Percentiles rank a stretch among this genome's conserved stretches.
phyloP scores from a whole-genome alignment of 768 basidiomycete species.

The Auriculariales sp. region DNA sequence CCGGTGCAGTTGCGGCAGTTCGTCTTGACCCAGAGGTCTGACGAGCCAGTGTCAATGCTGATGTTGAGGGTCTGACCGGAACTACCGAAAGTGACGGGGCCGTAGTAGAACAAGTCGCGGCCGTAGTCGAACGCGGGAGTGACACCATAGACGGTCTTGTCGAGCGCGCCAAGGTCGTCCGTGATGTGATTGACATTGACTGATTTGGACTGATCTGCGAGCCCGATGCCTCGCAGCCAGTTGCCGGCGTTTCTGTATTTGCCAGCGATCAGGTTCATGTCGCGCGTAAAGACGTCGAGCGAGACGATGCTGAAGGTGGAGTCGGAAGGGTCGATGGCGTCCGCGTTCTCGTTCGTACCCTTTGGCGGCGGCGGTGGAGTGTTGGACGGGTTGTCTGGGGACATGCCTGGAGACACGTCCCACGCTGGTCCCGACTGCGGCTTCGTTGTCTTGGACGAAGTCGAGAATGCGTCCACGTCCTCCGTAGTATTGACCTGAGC shows the following conservation, averaged over 20 bases:
- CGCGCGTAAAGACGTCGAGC: too few relatives aligned
- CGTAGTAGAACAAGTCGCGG: slow-evolving; percentile 36
- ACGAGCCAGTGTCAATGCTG: slow-evolving; percentile 55
- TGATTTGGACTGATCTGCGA: not conserved
- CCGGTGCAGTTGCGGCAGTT: slow-evolving; percentile 25
- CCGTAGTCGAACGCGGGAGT: slow-evolving; percentile 25
- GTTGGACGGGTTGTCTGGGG: too few relatives aligned
- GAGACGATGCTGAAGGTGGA: too few relatives aligned
- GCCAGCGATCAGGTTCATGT: too few relatives aligned
- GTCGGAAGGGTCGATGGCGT: too few relatives aligned
- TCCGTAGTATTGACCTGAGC: too few relatives aligned
- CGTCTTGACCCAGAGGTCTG: slow-evolving; percentile 46
- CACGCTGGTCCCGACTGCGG: too few relatives aligned
- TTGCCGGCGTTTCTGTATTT: not conserved
- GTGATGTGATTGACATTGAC: not conserved
- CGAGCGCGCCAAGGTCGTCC: not conserved
- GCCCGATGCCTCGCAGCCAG: not conserved
- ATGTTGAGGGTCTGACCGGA: slow-evolving; percentile 36
- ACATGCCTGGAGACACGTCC: too few relatives aligned
- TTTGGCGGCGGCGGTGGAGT: too few relatives aligned
- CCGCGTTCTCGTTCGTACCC: too few relatives aligned
- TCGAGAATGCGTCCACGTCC: too few relatives aligned
- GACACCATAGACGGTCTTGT: slow-evolving; percentile 5
- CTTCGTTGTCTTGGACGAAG: too few relatives aligned
- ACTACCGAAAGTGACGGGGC: slow-evolving; percentile 35